Evolutionary conservation across 805 yeast species (phyloP).

Genomic region (Wickerhamiella sergipiensis): DNA sequence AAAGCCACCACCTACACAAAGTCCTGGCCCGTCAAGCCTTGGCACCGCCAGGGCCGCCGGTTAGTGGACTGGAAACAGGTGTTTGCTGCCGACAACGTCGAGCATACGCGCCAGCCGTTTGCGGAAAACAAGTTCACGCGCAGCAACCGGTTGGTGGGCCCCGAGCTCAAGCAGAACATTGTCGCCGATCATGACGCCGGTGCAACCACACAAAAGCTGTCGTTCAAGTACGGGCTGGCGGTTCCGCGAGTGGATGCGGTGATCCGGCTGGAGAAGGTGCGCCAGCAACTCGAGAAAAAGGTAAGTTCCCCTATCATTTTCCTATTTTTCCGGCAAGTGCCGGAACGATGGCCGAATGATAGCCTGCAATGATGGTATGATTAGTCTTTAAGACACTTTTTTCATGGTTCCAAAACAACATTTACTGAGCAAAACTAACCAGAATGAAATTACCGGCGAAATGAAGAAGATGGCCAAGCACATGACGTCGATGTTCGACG

Average conservation of each 20-base stretch:
- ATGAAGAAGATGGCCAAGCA: constrained; percentile 43
- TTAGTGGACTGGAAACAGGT: constrained; percentile 21
- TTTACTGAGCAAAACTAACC: constrained; percentile 12
- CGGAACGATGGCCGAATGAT: too few species aligned
- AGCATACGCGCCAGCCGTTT: constrained; percentile 46
- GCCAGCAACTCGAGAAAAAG: constrained; percentile 41
- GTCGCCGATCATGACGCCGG: constrained; percentile 40
- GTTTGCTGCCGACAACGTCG: constrained; percentile 13
- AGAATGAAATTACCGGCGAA: constrained; percentile 42
- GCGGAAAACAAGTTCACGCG: constrained; percentile 58
- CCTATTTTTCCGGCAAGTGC: neutral
- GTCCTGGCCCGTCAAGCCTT: constrained; percentile 20
- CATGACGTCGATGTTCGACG: constrained; percentile 75
- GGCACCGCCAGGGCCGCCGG: constrained; percentile 14
- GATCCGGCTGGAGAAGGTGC: constrained; percentile 50
- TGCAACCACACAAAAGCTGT: constrained; percentile 56
- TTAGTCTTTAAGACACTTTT: constrained; percentile 64
- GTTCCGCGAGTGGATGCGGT: constrained; percentile 86
- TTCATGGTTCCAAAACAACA: constrained; percentile 33
- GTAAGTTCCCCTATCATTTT: constrained; percentile 33
- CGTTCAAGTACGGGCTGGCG: constrained; percentile 65
- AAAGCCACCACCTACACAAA: constrained; percentile 29
- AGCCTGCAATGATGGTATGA: constrained; percentile 42
- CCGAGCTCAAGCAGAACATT: constrained; percentile 46
- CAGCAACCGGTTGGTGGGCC: constrained; percentile 50